Percentiles rank a stretch among this genome's conserved stretches.
These are phyloP conservation scores for Polysphondylium violaceum DNA, from an alignment of 78 protist species.

Conservation along the genomic window DNA sequence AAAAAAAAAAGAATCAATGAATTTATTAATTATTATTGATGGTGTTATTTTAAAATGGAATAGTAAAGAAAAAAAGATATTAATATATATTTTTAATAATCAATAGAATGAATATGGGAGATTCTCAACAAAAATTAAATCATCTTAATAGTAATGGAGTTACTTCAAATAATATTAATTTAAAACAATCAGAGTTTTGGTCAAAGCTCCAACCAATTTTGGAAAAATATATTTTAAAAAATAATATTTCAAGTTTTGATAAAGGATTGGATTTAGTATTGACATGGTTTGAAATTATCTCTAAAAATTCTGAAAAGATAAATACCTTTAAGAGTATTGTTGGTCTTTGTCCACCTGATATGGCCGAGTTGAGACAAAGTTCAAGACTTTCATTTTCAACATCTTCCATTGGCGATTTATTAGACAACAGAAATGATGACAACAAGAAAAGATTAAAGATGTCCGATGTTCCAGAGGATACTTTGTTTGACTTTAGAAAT, in stretches of 20 bases:
- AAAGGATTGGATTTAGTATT: conserved; percentile 55
- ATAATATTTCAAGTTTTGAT: conserved; percentile 63
- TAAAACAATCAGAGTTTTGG: conserved; percentile 37
- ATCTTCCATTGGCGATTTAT: conserved; percentile 59
- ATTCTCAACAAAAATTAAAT: conserved; percentile 4
- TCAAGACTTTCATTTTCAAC: conserved; percentile 48
- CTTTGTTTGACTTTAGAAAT: conserved; percentile 15
- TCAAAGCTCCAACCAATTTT: conserved; percentile 46
- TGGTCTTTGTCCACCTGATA: conserved; percentile 40
- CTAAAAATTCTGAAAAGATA: conserved; percentile 63
- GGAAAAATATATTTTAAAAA: conserved; percentile 54
- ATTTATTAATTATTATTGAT: too few relatives aligned
- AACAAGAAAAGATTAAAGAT: neutral
- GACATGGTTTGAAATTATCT: conserved; percentile 64
- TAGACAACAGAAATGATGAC: conserved; percentile 1
- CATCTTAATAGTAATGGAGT: too few relatives aligned
- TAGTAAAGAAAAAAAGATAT: too few relatives aligned
- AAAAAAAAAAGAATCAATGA: neutral
- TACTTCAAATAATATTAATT: too few relatives aligned
- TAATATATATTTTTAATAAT: too few relatives aligned
- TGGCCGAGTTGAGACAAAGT: conserved; percentile 11
- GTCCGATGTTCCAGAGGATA: neutral
- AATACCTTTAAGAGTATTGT: conserved; percentile 57
- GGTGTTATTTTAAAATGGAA: too few relatives aligned
- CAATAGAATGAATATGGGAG: conserved; percentile 27